Conservation (phyloP, 306 rosid species). For the Nissolia schottii region DNA sequence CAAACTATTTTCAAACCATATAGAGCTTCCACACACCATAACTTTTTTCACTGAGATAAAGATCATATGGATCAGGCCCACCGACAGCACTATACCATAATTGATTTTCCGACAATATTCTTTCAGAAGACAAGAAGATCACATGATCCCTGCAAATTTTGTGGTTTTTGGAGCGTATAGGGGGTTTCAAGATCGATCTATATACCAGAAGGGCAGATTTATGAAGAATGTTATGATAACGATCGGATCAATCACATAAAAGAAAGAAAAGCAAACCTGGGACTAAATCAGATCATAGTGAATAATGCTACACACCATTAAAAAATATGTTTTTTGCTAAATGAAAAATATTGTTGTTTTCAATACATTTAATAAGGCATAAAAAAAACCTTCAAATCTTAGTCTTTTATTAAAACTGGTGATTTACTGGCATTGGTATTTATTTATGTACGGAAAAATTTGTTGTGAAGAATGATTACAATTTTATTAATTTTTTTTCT, state of each 20-base stretch:
- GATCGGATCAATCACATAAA: not conserved
- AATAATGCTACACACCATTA: no score
- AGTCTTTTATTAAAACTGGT: no score
- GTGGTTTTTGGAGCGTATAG: not conserved
- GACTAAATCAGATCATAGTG: not conserved
- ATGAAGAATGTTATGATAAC: not conserved
- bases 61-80: conserved; percentile 24
- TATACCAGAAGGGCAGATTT: not conserved
- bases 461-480: no score
- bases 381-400: no score
- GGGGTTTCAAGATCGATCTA: not conserved
- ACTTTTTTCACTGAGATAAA: conserved; percentile 2
- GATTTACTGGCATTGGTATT: no score
- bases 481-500: no score
- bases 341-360: no score
- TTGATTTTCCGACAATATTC: conserved; percentile 33
- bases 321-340: no score
- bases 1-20: conserved; percentile 18
- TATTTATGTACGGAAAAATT: no score
- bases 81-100: conserved; percentile 15
- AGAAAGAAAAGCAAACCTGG: not conserved
- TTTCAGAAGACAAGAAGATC: conserved; percentile 24
- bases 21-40: not conserved
- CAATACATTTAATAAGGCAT: no score
- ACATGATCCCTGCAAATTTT: conserved; percentile 17